Evolutionary conservation across 257 asterid species (phyloP), one percentile per base, ranked within the genome.

Genomic region (Henckelia pumila): DNA sequence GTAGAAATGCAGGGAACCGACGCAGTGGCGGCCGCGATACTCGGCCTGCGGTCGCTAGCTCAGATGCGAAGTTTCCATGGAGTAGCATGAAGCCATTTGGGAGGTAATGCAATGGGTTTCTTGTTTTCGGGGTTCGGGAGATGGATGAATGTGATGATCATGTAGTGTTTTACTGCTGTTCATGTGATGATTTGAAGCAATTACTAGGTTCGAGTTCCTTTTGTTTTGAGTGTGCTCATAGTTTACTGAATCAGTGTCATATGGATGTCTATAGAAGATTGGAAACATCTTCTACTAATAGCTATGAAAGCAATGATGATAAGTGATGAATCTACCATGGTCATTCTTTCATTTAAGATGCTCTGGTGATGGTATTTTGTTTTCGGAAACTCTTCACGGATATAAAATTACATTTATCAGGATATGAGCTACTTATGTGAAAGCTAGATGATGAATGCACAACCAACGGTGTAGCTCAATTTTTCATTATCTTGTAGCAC

Each of bases 21-120:
- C 5, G 44, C 33, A 60, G 64, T 50, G 47, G 56, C 20, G 72
- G 55, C 7, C 71, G 55, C 14, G 74, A 73, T 40, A 40, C n/a
- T 40, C 5, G 50, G 59, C 69, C 64, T 50, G 59, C 60, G 35
- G 59, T 25, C 10, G 28, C 69, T 23, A 76, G 64, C 56, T 59
- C 79, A 5, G 76, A 73, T 30, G 86, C 79, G 8, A 88, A 81
- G 84, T 92, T 92, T 72, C 97, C 97, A 1, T 92, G 96, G 97
- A 89, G 95, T 82, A 89, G 84, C 76, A 92, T 88, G 93, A 80
- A 65, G 73, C 62, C 86, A 57, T 83, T 80, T 66, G 76, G 84
- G 76, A 80, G 85, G 84, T 80, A 78, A 76, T 66, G 68, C 19
- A 3, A 40, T 11, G n/a, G 11, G 50, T 40, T 40, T 40, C 50